Evolutionary conservation across 202 grass and related monocot genomes (phyloP), one percentile per base, ranked within the genome.

Genomic region (Bolboschoenoplectus hybrid): DNA sequence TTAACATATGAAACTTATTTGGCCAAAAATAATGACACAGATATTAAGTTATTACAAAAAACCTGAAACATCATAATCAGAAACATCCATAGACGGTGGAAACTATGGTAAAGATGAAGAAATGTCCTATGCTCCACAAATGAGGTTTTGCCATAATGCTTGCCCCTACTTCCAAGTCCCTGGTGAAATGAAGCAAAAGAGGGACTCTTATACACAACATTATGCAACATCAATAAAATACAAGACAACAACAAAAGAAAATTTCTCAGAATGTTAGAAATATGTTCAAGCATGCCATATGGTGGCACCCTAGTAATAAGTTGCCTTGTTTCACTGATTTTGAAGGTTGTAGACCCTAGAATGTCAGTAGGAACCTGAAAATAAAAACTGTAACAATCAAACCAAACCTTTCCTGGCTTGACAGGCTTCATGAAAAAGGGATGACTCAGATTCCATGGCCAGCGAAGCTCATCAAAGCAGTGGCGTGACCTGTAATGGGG

Each of bases 61-160:
- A 97, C 95, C 95, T 97, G 95, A 85, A 97, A 97, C 95, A 97
- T 97, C 95, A 97, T 87, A 86, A 97, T 63, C 81, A 95, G 88
- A 87, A 97, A 97, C n/a, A 97, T 93, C 95, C 95, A 97, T 56
- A 97, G 95, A 75, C 95, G 95, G 71, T 97, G 95, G 82, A 97
- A 97, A 86, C 95, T 97, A 80, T 97, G 95, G 84, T 97, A 97
- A 85, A 97, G 92, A 93, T 97, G 95, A 86, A 97, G 84, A 91
- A 97, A 95, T 81, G 91, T 92, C 82, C 95, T 92, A 76, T 97
- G 95, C 82, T 97, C 95, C 66, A 97, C 95, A 88, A 97, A 97
- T 88, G 92, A 95, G 53, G 95, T 97, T 85, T 97, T 97, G 63
- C 95, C 95, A 52, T 95, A 97, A 93, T 91, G 95, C 80, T 95